These are phyloP conservation scores for Calonectria multiphialidica DNA, from an alignment of 2,329 filamentous ascomycete species.

Conservation along the genomic window DNA sequence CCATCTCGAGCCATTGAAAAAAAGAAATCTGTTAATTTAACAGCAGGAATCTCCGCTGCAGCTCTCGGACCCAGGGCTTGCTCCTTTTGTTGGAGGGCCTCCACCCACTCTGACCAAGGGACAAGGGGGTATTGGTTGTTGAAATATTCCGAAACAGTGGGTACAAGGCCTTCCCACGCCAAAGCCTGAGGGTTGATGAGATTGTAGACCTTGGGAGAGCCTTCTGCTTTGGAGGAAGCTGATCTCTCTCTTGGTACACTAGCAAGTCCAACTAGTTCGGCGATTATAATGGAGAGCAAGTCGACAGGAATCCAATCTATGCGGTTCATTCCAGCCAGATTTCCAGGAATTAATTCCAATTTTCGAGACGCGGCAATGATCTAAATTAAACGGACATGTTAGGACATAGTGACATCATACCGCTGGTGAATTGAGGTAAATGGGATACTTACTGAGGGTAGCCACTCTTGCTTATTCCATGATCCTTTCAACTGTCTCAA, in stretches of 20 bases:
- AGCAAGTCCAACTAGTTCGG: background rate
- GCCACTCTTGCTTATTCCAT: conserved; percentile 13
- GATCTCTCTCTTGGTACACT: background rate
- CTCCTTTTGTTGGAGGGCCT: background rate
- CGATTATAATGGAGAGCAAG: background rate
- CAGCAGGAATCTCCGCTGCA: background rate
- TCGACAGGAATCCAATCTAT: conserved; percentile 17
- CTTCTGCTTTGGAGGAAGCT: background rate
- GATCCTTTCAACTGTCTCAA: background rate
- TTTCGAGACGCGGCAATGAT: background rate
- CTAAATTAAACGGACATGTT: background rate
- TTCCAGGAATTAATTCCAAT: background rate
- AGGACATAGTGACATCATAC: background rate
- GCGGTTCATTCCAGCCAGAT: background rate
- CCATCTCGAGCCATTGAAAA: background rate
- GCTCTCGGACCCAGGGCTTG: background rate
- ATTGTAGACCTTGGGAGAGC: background rate
- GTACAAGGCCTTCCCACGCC: background rate
- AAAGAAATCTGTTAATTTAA: background rate
- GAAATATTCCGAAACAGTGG: background rate
- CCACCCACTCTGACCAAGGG: background rate
- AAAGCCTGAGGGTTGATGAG: background rate
- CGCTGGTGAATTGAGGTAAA: background rate
- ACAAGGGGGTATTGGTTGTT: background rate
- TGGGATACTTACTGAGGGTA: background rate